Evolutionary conservation across 192 early-diverging fungal genomes (phyloP).

Genomic region (Coemansia sp.): DNA sequence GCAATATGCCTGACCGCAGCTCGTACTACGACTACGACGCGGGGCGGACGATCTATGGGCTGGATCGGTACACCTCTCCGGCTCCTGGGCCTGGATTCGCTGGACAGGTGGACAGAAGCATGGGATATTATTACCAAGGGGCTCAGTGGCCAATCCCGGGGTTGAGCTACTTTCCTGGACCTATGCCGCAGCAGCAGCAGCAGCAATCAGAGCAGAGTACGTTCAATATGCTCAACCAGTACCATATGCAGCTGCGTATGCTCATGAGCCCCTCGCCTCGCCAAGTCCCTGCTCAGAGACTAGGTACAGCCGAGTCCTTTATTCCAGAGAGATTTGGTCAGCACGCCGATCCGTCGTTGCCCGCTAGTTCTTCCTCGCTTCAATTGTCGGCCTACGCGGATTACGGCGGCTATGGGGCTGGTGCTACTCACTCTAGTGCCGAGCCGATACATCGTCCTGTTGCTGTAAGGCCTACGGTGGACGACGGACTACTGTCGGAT

Average conservation of each 20-base stretch:
- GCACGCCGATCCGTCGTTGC: neutral
- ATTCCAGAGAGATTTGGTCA: neutral
- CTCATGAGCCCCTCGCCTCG: slow-evolving; percentile 7
- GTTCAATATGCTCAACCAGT: slow-evolving; percentile 6
- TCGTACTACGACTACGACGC: slow-evolving; percentile 9
- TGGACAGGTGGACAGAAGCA: neutral
- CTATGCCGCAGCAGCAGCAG: neutral
- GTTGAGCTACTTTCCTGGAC: slow-evolving; percentile 1
- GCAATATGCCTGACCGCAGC: neutral
- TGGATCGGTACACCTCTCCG: neutral
- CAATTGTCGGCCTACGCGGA: neutral
- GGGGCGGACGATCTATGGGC: neutral
- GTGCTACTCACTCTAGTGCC: neutral
- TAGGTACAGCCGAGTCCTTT: neutral
- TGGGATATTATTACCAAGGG: neutral
- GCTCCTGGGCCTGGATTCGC: neutral
- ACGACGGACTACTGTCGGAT: slow-evolving; percentile 24
- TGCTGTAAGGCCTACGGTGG: neutral
- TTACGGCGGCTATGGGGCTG: neutral
- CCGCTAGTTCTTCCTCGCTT: neutral
- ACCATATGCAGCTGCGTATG: slow-evolving; percentile 4
- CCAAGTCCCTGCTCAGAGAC: neutral
- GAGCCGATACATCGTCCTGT: neutral
- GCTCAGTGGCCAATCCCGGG: neutral
- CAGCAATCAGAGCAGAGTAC: neutral